Conservation (phyloP, 2,329 filamentous ascomycete genomes). For the Cladosporium halotolerans region DNA sequence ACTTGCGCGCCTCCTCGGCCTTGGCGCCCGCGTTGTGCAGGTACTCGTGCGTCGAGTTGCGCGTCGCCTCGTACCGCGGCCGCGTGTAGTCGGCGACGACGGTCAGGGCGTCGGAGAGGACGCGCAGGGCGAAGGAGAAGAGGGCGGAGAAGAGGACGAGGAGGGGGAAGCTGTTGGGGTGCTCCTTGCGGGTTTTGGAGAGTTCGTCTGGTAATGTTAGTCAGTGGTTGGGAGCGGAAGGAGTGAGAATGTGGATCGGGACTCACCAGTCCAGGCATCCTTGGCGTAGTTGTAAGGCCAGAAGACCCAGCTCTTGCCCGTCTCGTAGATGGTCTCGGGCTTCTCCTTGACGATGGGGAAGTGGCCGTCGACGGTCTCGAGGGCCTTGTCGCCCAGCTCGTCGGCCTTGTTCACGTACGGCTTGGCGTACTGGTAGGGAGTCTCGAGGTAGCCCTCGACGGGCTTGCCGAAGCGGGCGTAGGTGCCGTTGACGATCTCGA, state of each 20-base stretch:
- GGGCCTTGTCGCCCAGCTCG: conserved; percentile 51
- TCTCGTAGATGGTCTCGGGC: conserved; percentile 49
- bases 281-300: conserved; percentile 39
- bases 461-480: conserved; percentile 74
- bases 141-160: conserved; percentile 27
- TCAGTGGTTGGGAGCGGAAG: neutral
- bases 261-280: conserved; percentile 29
- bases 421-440: conserved; percentile 72
- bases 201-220: conserved; percentile 29
- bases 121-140: conserved; percentile 30
- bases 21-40: conserved; percentile 31
- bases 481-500: conserved; percentile 66
- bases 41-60: conserved; percentile 16
- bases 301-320: conserved; percentile 57
- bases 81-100: conserved; percentile 27
- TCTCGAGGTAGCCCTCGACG: conserved; percentile 69
- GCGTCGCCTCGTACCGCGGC: conserved; percentile 25
- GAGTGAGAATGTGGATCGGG: neutral
- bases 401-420: conserved; percentile 84
- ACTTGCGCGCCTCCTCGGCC: conserved; percentile 23
- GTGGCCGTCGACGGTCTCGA: conserved; percentile 44
- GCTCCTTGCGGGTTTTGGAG: conserved; percentile 31
- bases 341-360: conserved; percentile 54
- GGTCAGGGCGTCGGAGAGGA: conserved; percentile 29
- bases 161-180: conserved; percentile 25